Evolutionary conservation across 441 rosid genomes (phyloP), one percentile per base, ranked within the genome.

Genomic region (Populus trichocarpa): DNA sequence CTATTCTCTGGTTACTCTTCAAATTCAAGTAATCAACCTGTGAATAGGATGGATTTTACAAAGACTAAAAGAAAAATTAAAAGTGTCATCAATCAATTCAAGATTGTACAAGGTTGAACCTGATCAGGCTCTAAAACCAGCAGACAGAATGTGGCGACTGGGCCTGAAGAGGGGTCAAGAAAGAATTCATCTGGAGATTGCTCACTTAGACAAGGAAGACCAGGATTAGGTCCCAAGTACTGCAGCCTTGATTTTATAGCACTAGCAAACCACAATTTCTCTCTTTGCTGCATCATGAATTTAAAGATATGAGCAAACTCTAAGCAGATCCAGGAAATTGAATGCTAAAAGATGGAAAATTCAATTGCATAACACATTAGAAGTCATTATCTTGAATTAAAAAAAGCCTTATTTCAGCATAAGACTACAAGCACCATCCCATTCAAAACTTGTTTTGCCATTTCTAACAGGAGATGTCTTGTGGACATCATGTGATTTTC

Each of bases 21-120:
- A 95, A 84, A 83, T 93, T 92, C 88, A 90, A 78, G 84, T 93
- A 95, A 86, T 95, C 97, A 82, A 92, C 97, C 97, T 92, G 87
- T 42, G 78, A 77, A 73, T 68, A 63, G 77, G 73, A 75, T 14
- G 38, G 30, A 67, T 61, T 12, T 18, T 50, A 36, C 46, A 6
- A 53, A 61, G 40, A 46, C n/a, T 76, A 59, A 25, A 12, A 63
- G 13, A n/a, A 23, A 12, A 23, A 30, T 8, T 8, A 61, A 13
- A 73, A 40, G 72, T 40, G 22, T n/a, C 36, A 68, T 28, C 38
- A 33, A 2, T 73, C 66, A 72, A 65, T 26, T 33, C 35, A 64
- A 50, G 74, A 70, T 12, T 38, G 68, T 14, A 35, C 20, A 80
- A 69, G 36, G 42, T 66, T 38, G 67, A 72, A 95, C 98, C 98